Evolutionary conservation across 768 basidiomycete genomes (phyloP), one percentile per base, ranked within the genome.

Genomic region (Russula sp.): DNA sequence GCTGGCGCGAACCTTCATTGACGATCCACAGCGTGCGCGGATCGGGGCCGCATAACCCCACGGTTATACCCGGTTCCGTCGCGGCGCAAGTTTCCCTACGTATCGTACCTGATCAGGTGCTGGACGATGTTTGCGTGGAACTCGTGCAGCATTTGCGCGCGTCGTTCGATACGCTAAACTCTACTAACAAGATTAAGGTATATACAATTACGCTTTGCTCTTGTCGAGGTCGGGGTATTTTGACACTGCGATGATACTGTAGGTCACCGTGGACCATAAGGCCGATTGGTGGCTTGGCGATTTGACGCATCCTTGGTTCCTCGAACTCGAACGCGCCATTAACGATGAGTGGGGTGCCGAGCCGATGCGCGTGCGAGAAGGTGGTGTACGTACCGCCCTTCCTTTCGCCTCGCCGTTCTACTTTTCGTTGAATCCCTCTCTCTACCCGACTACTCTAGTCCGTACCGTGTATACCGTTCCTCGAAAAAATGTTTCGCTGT

Each of bases 241-340:
- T 44, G n/a, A n/a, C 20, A n/a, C 3, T 44, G n/a, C 7, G 10
- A n/a, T 22, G 44, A 46, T 22, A 20, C 18, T 44, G 42, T 67
- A 94, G 92, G 80, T 95, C 67, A 80, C 78, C 22, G 84, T 97
- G 59, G 85, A 89, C 49, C 90, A 92, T 64, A 88, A 83, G 2
- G 94, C 94, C 0, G 89, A 94, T 70, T 98, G 95, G 95, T 99
- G 96, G 96, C 80, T 99, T 2, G 94, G 95, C 0, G 85, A 89
- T 60, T 81, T 96, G 46, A 84, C 92, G 59, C 88, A 89, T 63
- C 82, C 82, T 4, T 97, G 91, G 86, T 96, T 95, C 78, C 83
- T 86, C 67, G 87, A 90, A 0, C 80, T 99, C 57, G 92, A 96
- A 72, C 77, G 79, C 44, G 89, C 93, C 24, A 86, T 99, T 0